A percentile compares a stretch with the other conserved stretches of the same genome.
Evolutionary conservation across 106 monocot genomes (phyloP).

Genomic region (Dioscorea zingiberensis): DNA sequence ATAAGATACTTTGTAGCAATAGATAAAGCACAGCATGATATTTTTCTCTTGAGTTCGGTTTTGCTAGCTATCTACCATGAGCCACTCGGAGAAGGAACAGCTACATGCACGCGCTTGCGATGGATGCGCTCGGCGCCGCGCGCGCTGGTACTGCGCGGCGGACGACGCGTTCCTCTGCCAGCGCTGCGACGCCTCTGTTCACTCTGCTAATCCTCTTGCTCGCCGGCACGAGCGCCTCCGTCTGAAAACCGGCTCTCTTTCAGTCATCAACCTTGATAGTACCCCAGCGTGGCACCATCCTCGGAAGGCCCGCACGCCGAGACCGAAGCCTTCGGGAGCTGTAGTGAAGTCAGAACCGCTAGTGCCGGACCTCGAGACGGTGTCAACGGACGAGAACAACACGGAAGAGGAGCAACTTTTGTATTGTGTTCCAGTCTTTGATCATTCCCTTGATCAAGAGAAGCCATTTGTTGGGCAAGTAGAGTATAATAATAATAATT

Average conservation of each 20-base stretch:
- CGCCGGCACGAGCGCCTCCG: conserved; percentile 72
- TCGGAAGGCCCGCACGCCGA: conserved; percentile 86
- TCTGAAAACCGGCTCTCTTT: conserved; percentile 31
- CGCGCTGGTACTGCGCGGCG: conserved; percentile 82
- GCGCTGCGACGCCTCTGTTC: conserved; percentile 69
- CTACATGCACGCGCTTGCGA: conserved; percentile 53
- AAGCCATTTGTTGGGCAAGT: not conserved
- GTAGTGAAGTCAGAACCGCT: conserved; percentile 14
- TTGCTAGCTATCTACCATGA: too few species aligned
- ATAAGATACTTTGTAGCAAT: not conserved
- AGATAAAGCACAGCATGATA: too few species aligned
- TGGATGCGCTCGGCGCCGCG: conserved; percentile 51
- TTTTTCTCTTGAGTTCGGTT: too few species aligned
- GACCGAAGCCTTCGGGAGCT: not conserved
- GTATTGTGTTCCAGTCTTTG: conserved; percentile 68
- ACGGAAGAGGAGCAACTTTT: conserved; percentile 56
- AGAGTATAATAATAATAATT: not conserved
- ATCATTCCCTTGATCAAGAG: conserved; percentile 37
- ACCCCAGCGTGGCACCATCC: conserved; percentile 43
- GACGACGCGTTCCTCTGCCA: conserved; percentile 95
- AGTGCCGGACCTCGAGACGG: conserved; percentile 61
- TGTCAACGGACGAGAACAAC: conserved; percentile 6
- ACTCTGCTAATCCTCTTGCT: conserved; percentile 75
- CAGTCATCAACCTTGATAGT: not conserved
- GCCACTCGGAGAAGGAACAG: not conserved